Percentiles rank a stretch among this genome's conserved stretches.
Evolutionary conservation across 2,329 filamentous ascomycete species (phyloP).

Genomic region (Fusarium palustre): DNA sequence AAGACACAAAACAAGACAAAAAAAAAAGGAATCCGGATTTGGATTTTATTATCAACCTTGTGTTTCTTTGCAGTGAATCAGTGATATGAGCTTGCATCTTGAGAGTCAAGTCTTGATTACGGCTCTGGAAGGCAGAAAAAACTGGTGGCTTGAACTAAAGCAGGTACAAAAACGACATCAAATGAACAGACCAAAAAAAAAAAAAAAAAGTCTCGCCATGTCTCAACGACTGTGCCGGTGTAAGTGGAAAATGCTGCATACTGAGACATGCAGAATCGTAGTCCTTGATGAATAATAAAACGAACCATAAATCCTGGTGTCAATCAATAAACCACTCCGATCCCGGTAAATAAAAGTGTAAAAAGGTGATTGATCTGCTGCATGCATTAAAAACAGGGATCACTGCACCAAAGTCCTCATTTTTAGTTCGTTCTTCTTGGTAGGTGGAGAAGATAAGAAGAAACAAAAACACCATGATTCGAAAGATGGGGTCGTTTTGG

Average conservation of each 20-base stretch:
- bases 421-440: neutral
- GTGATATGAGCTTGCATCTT: neutral
- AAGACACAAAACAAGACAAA: constrained; percentile 38
- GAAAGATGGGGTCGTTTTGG: constrained; percentile 28
- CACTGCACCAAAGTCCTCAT: constrained; percentile 26
- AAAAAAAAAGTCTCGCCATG: constrained; percentile 3
- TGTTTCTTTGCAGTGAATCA: neutral
- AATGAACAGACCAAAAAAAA: neutral
- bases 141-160: constrained; percentile 16
- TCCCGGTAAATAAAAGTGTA: constrained; percentile 23
- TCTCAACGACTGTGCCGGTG: constrained; percentile 29
- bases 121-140: too few species aligned
- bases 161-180: constrained; percentile 17
- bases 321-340: neutral
- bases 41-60: constrained; percentile 29
- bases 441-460: neutral
- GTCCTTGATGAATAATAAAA: too few species aligned
- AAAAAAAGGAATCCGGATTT: constrained; percentile 27
- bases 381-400: constrained; percentile 23
- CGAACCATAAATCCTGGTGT: neutral
- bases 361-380: constrained; percentile 18
- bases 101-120: neutral
- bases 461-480: constrained; percentile 30
- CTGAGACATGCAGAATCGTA: constrained; percentile 1
- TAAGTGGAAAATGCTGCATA: neutral